Conservation (phyloP, 108 stramenopile genomes). For the Poteriospumella lacustris region DNA sequence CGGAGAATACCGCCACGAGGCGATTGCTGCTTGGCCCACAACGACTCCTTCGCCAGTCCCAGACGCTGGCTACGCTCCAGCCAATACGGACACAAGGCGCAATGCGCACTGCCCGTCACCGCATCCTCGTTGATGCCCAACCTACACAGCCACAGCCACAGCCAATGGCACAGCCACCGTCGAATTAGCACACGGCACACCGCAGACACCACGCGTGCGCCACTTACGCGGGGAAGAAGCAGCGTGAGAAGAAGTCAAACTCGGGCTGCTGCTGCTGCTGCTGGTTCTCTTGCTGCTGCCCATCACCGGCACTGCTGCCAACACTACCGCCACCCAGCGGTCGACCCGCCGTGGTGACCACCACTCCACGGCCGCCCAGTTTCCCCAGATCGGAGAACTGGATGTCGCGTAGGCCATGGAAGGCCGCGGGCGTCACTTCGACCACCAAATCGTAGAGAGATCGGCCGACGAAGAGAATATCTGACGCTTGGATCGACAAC, state of each 20-base stretch:
- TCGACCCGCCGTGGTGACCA: conserved; percentile 1
- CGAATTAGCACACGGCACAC: not conserved
- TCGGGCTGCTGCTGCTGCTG: conserved; percentile 36
- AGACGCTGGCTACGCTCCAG: conserved; percentile 37
- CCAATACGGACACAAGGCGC: conserved; percentile 83
- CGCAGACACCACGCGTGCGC: not conserved
- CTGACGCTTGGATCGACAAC: not conserved
- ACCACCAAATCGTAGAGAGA: conserved; percentile 43
- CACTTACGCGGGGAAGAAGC: conserved; percentile 32
- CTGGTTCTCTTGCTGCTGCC: no score
- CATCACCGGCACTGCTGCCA: no score
- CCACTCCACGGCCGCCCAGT: conserved; percentile 37
- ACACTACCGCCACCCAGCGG: conserved; percentile 31
- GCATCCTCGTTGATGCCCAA: conserved; percentile 92
- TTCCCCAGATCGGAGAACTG: conserved; percentile 29
- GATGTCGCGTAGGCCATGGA: conserved; percentile 3
- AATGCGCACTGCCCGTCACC: conserved; percentile 90
- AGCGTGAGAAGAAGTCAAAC: conserved; percentile 30
- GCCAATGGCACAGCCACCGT: no score
- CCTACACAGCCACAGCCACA: not conserved
- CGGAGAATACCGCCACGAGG: conserved; percentile 4
- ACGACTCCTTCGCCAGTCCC: not conserved
- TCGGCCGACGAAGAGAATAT: conserved; percentile 38
- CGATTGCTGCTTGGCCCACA: not conserved
- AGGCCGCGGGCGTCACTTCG: conserved; percentile 32